These are phyloP conservation scores for Citrus sinensis DNA, from an alignment of 345 rosid genomes.

Conservation along the genomic window DVS_A1.0 CM039168.1:2694501-2695000, in stretches of 20 bases:
- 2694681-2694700: slow-evolving; percentile 65
- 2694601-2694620: slow-evolving; percentile 59
- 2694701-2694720: slow-evolving; percentile 72
- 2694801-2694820: slow-evolving; percentile 65
- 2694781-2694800: slow-evolving; percentile 50
- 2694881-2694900: slow-evolving; percentile 54
- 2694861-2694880: slow-evolving; percentile 71
- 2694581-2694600: slow-evolving; percentile 72
- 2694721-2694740: slow-evolving; percentile 70
- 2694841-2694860: slow-evolving; percentile 67
- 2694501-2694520: slow-evolving; percentile 75
- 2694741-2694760: slow-evolving; percentile 79
- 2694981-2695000: slow-evolving; percentile 49
- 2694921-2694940: slow-evolving; percentile 65
- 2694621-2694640: slow-evolving; percentile 37
- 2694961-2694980: slow-evolving; percentile 39
- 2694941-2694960: slow-evolving; percentile 65
- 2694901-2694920: slow-evolving; percentile 29
- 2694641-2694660: slow-evolving; percentile 53
- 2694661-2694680: slow-evolving; percentile 74
- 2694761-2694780: slow-evolving; percentile 51
- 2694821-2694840: slow-evolving; percentile 48
- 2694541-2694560: slow-evolving; percentile 52
- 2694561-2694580: slow-evolving; percentile 53
- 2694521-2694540: slow-evolving; percentile 61